Evolutionary conservation across 768 basidiomycete genomes (phyloP), one percentile per base, ranked within the genome.

Genomic region (Boletus vermiculosoides): DNA sequence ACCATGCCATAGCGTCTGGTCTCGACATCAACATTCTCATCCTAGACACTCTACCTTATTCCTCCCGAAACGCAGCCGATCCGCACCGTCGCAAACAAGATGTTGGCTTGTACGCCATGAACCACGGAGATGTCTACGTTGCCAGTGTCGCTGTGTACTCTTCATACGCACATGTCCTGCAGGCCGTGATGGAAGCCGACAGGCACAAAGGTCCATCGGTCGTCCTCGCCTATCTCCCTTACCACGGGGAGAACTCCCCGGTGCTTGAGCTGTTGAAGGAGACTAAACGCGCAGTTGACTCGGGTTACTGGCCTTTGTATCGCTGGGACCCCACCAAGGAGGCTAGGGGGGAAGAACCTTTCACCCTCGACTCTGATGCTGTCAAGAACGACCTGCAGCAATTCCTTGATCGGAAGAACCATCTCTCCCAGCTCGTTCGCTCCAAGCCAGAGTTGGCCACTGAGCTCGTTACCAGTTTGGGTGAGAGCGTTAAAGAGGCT

Each of bases 221-320:
- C 63, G 83, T 99, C 48, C 81, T 98, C 42, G 96, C 94, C 1
- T 96, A 98, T 73, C 84, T 98, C 16, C 97, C 97, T 1, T 95
- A 96, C 75, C 80, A 82, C 48, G 76, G 77, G 5, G 95, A 97
- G 67, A 78, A 85, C 54, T 76, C 86, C 0, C 79, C 87, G 0
- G 92, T 95, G 3, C 83, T 99, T 36, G 86, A 95, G 34, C 77
- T 98, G n/a, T 79, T 99, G 55, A 95, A 97, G 77, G 94, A 96
- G 77, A 99, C 95, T 25, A 99, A 98, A 71, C 82, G 94, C 49
- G 96, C 96, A 6, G 91, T 98, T 40, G 95, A 98, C 64, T 83
- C 90, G 11, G 96, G 96, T 3, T 96, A 95, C 75, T 98, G 97
- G 97, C 96, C 96, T 0, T 78, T 98, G 51, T 99, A 98, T 79